Percentiles rank a stretch among this genome's conserved stretches.
These are phyloP conservation scores for Phialophora chinensis DNA, from an alignment of 2,329 filamentous ascomycete genomes.

Conservation along the genomic window DNA sequence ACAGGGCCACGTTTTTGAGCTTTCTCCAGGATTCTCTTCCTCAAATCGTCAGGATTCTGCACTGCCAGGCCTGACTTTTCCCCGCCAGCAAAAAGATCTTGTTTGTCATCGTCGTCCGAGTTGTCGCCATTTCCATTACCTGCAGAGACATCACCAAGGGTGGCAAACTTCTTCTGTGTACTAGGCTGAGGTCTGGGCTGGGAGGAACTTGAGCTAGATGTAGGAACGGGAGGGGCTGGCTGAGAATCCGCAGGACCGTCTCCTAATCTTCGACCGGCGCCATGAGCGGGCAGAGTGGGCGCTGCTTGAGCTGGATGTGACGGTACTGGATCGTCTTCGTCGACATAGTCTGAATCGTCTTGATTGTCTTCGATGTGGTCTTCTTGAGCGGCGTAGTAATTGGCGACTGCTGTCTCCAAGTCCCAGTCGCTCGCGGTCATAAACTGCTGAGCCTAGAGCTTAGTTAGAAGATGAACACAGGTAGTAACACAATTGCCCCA, in stretches of 20 bases:
- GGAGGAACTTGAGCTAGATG: conserved; percentile 40
- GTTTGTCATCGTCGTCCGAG: conserved; percentile 59
- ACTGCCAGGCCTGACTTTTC: conserved; percentile 73
- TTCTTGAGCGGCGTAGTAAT: conserved; percentile 62
- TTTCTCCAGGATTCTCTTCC: conserved; percentile 58
- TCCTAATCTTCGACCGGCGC: conserved; percentile 45
- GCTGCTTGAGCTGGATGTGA: conserved; percentile 23
- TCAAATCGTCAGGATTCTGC: conserved; percentile 65
- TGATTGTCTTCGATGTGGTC: conserved; percentile 40
- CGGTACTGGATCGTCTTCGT: conserved; percentile 39
- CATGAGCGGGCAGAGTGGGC: conserved; percentile 30
- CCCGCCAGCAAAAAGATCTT: conserved; percentile 68
- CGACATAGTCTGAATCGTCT: conserved; percentile 40
- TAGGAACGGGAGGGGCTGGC: conserved; percentile 42
- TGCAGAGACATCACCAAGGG: conserved; percentile 52
- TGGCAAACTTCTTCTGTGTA: conserved; percentile 55
- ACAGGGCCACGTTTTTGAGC: conserved; percentile 46
- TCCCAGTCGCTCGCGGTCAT: conserved; percentile 71
- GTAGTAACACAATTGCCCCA: conserved; percentile 10
- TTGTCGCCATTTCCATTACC: conserved; percentile 52
- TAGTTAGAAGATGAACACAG: conserved; percentile 3
- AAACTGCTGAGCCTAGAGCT: conserved; percentile 67
- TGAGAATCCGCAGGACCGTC: conserved; percentile 40
- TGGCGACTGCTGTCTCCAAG: conserved; percentile 65
- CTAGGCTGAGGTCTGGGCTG: conserved; percentile 43